Conservation (phyloP, 306 rosid genomes). For the Malus domestica region ASM211411v1 NC_041795.1:1050001-1050500, state of each 20-base stretch:
- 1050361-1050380: slow-evolving; percentile 55
- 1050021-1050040: too few relatives aligned
- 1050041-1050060: too few relatives aligned
- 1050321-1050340: slow-evolving; percentile 37
- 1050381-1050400: slow-evolving; percentile 53
- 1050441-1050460: slow-evolving; percentile 54
- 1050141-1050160: slow-evolving; percentile 21
- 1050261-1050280: not conserved
- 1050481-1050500: not conserved
- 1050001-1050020: too few relatives aligned
- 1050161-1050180: slow-evolving; percentile 92
- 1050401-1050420: slow-evolving; percentile 55
- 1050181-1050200: slow-evolving; percentile 68
- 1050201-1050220: slow-evolving; percentile 36
- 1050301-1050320: not conserved
- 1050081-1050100: not conserved
- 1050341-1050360: slow-evolving; percentile 72
- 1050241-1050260: slow-evolving; percentile 33
- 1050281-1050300: not conserved
- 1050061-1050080: too few relatives aligned
- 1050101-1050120: not conserved
- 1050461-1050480: not conserved
- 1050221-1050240: slow-evolving; percentile 97
- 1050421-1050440: slow-evolving; percentile 87
- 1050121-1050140: too few relatives aligned